phyloP scores from a whole-genome alignment of 306 rosid genomes.

The Fragaria vesca region DNA sequence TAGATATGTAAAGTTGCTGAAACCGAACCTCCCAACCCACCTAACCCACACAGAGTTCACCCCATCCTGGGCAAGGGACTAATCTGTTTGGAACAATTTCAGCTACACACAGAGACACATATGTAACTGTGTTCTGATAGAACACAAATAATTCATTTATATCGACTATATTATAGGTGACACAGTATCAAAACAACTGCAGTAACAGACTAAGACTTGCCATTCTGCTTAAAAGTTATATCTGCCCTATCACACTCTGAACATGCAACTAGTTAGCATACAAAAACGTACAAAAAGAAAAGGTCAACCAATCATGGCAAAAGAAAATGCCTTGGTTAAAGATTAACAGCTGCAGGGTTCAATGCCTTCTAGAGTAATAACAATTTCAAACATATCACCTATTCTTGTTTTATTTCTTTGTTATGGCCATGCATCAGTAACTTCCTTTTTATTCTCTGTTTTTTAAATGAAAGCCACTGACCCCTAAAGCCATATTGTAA shows the following conservation, averaged over 20 bases:
- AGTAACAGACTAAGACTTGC: background rate
- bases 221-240: background rate
- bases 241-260: background rate
- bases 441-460: background rate
- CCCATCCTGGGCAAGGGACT: background rate
- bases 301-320: background rate
- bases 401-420: background rate
- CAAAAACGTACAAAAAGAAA: background rate
- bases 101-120: background rate
- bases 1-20: background rate
- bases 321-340: background rate
- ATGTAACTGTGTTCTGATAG: background rate
- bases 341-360: background rate
- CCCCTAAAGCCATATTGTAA: background rate
- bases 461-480: background rate
- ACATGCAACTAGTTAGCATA: background rate
- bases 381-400: background rate
- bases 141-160: background rate
- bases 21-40: background rate
- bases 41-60: background rate
- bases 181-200: background rate
- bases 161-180: background rate
- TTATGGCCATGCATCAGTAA: background rate
- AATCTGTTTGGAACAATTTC: background rate
- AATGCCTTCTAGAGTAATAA: background rate